These are phyloP conservation scores for Gossypium ekmanianum DNA, from an alignment of 345 rosid species.

Conservation along the genomic window DNA sequence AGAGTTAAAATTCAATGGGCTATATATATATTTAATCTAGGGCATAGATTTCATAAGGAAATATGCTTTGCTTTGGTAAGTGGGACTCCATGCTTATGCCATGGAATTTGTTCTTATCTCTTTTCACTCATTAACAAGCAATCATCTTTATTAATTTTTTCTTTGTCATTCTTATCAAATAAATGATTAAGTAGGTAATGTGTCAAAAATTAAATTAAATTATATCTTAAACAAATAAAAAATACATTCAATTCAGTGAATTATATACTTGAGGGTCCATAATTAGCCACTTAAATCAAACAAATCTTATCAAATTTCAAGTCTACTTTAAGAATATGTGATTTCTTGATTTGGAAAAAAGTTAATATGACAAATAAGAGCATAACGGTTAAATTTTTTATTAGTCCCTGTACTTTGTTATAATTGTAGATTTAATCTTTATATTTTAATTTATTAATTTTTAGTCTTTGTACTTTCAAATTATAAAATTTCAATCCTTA, in stretches of 20 bases:
- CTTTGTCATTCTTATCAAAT: background rate
- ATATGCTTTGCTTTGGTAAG: background rate
- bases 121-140: background rate
- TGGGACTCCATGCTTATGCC: background rate
- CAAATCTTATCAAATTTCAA: background rate
- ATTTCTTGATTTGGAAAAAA: too few relatives aligned
- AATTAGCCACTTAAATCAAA: background rate
- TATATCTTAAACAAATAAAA: too few relatives aligned
- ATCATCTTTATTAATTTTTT: background rate
- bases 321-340: background rate
- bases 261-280: background rate
- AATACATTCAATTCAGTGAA: background rate
- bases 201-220: background rate
- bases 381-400: too few relatives aligned
- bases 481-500: too few relatives aligned
- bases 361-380: too few relatives aligned
- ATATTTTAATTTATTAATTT: too few relatives aligned
- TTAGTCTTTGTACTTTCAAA: too few relatives aligned
- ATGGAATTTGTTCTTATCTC: slow-evolving; percentile 6
- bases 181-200: background rate
- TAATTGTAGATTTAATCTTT: too few relatives aligned
- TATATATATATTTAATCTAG: too few relatives aligned
- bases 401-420: too few relatives aligned
- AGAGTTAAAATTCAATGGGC: too few relatives aligned
- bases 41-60: background rate